Evolutionary conservation across 2,329 filamentous ascomycete species (phyloP).

Genomic region (Calonectria ilicicola): DNA sequence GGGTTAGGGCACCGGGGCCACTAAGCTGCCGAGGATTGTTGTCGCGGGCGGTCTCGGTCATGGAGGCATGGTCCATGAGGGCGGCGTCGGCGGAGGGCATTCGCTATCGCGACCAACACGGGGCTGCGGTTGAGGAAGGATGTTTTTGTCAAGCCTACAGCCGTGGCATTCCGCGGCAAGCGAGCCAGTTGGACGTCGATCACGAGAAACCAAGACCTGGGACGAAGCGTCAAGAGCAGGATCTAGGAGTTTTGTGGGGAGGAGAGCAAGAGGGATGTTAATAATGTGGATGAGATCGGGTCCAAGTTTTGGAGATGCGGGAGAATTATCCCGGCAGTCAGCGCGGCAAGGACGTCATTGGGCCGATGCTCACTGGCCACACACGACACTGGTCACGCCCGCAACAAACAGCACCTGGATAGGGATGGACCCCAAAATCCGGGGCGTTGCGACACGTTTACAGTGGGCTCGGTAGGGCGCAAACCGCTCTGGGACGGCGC

Average conservation of each 20-base stretch:
- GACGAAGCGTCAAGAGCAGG: slow-evolving; percentile 25
- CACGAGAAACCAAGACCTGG: slow-evolving; percentile 1
- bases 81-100: slow-evolving; percentile 68
- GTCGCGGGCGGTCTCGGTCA: slow-evolving; percentile 63
- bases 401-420: slow-evolving; percentile 18
- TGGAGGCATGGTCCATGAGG: slow-evolving; percentile 68
- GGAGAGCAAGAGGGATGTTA: neutral
- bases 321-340: slow-evolving; percentile 44
- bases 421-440: slow-evolving; percentile 19
- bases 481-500: slow-evolving; percentile 4
- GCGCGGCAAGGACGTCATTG: slow-evolving; percentile 45
- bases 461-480: slow-evolving; percentile 23
- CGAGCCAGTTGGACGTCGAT: neutral
- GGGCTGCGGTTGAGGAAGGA: slow-evolving; percentile 36
- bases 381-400: slow-evolving; percentile 34
- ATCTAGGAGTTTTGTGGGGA: slow-evolving; percentile 20
- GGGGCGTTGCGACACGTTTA: slow-evolving; percentile 14
- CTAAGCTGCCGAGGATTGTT: slow-evolving; percentile 46
- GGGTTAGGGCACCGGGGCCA: slow-evolving; percentile 32
- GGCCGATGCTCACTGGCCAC: slow-evolving; percentile 36
- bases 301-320: slow-evolving; percentile 40
- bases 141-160: slow-evolving; percentile 27
- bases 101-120: slow-evolving; percentile 46
- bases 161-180: slow-evolving; percentile 41
- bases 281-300: slow-evolving; percentile 19